Base-by-base conservation (phyloP, 2,329 filamentous ascomycete genomes). In the Colletotrichum lindemuthianum region DNA sequence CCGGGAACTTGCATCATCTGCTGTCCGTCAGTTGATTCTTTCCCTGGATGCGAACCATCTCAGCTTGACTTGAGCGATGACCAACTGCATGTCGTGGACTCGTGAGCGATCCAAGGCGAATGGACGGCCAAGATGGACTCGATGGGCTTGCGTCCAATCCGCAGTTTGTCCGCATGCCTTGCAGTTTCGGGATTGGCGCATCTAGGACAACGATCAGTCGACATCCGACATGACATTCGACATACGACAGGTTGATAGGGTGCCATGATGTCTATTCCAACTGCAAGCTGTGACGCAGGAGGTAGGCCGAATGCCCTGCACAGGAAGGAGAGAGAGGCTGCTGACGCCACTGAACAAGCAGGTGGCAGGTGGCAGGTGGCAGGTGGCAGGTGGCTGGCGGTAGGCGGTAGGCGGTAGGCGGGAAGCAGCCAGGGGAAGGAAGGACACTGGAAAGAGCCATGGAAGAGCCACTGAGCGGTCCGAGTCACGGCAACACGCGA, bases 221-320 rank as follows among this genome's bases (percentile, higher is more conserved):
- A 24, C 24, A 24, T 24, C 5, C 24, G 5, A 24, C 24, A 24
- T 44, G 5, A 24, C 24, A 24, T 44, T 49, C 51, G 45, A 11
- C 47, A 52, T 61, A 40, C 56, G 51, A 65, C 47, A 56, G 51
- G 61, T 12, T 55, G 33, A 34, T 16, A 43, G 24, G 24, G 4
- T 24, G 24, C 24, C 24, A 24, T 24, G 24, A 24, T 24, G 24
- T 24, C 5, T 3, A 24, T 24, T 24, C 24, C 24, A 24, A 24
- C 24, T 24, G 24, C 24, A 24, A 24, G 24, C 24, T 24, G 24
- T 24, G 24, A 24, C 24, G 24, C 24, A 24, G 24, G 24, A 5
- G 24, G 24, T 24, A 24, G 24, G 24, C 24, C 24, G 24, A 24
- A 24, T 24, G 24, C 24, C 24, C 24, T 24, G 24, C 5, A 24